Evolutionary conservation across 78 protist genomes (phyloP).

Genomic region (Polysphondylium violaceum): DNA sequence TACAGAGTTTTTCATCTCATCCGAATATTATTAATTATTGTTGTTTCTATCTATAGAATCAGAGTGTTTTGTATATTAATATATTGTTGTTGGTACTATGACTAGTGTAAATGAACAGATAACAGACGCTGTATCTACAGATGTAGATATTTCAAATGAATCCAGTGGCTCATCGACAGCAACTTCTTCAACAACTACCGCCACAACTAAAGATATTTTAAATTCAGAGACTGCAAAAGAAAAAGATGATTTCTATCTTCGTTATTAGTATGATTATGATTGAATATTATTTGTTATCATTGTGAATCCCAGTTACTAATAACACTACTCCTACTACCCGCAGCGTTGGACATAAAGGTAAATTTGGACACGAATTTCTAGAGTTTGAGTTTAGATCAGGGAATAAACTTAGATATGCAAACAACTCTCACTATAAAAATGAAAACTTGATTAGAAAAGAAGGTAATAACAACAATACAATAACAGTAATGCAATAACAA

Average conservation of each 20-base stretch:
- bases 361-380: conserved; percentile 99
- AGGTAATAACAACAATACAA: conserved; percentile 51
- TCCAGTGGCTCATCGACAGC: background rate
- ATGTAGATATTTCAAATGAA: background rate
- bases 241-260: conserved; percentile 61
- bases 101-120: background rate
- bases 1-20: background rate
- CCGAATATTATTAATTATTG: background rate
- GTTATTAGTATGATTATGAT: conserved; percentile 59
- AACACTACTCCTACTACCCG: background rate
- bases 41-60: background rate
- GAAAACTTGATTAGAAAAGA: conserved; percentile 96
- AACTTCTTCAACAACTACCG: background rate
- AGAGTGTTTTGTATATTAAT: background rate
- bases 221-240: conserved; percentile 17
- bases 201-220: conserved; percentile 18
- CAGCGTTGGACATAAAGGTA: conserved; percentile 97
- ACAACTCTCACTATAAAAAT: conserved; percentile 96
- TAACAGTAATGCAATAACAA: background rate
- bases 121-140: background rate
- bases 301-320: background rate
- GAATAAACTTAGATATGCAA: conserved; percentile 96
- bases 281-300: background rate
- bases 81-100: no score
- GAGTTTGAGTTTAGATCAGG: conserved; percentile 97